These are phyloP conservation scores for Morella rubra DNA, from an alignment of 306 rosid genomes.

Conservation along the genomic window DNA sequence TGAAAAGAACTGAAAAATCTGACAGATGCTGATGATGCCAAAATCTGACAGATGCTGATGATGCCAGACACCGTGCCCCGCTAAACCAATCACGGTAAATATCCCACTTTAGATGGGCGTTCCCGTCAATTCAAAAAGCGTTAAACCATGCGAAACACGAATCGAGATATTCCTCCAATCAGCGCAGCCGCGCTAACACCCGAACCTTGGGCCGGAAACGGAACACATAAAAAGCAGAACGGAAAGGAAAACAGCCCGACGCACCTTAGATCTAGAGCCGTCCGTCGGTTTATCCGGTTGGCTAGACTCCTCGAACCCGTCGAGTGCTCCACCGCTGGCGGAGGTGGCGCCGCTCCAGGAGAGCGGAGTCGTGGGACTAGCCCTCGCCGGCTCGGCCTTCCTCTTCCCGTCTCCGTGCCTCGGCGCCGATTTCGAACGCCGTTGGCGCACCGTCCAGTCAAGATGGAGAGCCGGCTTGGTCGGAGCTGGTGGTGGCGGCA, in stretches of 20 bases:
- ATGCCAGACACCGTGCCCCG: slow-evolving; percentile 5
- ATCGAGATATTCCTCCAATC: slow-evolving; percentile 1
- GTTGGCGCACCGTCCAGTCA: slow-evolving; percentile 64
- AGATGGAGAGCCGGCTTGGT: slow-evolving; percentile 17
- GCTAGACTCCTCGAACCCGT: slow-evolving; percentile 58
- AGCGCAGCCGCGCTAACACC: slow-evolving; percentile 11
- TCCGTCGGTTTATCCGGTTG: slow-evolving; percentile 22
- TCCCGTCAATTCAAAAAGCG: slow-evolving; percentile 28
- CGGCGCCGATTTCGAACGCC: slow-evolving; percentile 51
- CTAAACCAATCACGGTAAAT: slow-evolving; percentile 27
- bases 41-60: slow-evolving; percentile 27
- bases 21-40: slow-evolving; percentile 17
- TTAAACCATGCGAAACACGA: slow-evolving; percentile 5
- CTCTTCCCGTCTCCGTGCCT: slow-evolving; percentile 13
- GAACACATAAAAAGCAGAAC: neutral
- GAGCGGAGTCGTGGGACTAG: slow-evolving; percentile 92
- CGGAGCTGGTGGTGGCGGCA: neutral
- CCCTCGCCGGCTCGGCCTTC: slow-evolving; percentile 39
- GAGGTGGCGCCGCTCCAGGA: slow-evolving; percentile 75
- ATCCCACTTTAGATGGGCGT: slow-evolving; percentile 16
- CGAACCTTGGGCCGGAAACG: neutral
- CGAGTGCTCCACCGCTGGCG: slow-evolving; percentile 42
- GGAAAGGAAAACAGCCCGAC: slow-evolving; percentile 11
- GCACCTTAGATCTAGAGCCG: slow-evolving; percentile 79
- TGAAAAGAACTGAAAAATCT: slow-evolving; percentile 15